Evolutionary conservation across 257 asterid genomes (phyloP).

Genomic region (Lycium barbarum): DNA sequence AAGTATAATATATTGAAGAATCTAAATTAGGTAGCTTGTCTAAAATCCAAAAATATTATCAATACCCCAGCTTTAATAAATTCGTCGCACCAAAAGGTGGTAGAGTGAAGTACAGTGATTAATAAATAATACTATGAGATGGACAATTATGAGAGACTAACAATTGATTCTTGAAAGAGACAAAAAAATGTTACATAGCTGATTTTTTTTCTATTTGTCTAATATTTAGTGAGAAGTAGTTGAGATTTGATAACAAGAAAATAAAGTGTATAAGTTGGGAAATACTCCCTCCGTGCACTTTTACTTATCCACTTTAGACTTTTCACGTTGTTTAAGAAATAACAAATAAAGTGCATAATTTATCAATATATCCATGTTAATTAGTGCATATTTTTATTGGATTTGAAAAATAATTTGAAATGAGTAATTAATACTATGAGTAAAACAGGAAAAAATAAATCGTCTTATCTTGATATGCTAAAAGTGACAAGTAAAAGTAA

Average conservation of each 20-base stretch:
- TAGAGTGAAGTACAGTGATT: not conserved
- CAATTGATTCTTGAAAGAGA: not conserved
- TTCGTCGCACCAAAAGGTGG: not conserved
- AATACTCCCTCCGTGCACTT: not conserved
- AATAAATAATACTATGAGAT: not conserved
- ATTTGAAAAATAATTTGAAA: too few relatives aligned
- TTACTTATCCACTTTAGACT: too few relatives aligned
- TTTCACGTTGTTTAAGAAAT: too few relatives aligned
- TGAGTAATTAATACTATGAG: too few relatives aligned
- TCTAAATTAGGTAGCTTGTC: conserved; percentile 37
- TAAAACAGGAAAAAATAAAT: too few relatives aligned
- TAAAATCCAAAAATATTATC: not conserved
- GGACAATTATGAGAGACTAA: not conserved
- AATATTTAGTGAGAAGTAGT: not conserved
- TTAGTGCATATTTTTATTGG: too few relatives aligned
- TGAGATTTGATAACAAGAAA: not conserved
- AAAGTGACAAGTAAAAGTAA: too few relatives aligned
- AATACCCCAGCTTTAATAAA: too few relatives aligned
- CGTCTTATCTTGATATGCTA: too few relatives aligned
- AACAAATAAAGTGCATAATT: too few relatives aligned
- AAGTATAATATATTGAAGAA: conserved; percentile 19
- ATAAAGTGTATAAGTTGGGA: not conserved
- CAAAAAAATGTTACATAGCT: not conserved
- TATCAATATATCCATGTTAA: too few relatives aligned
- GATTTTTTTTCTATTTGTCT: not conserved